Percentiles rank a stretch among this genome's conserved stretches.
phyloP scores from a whole-genome alignment of 768 basidiomycete genomes.

The Glaciozyma martinii region DNA sequence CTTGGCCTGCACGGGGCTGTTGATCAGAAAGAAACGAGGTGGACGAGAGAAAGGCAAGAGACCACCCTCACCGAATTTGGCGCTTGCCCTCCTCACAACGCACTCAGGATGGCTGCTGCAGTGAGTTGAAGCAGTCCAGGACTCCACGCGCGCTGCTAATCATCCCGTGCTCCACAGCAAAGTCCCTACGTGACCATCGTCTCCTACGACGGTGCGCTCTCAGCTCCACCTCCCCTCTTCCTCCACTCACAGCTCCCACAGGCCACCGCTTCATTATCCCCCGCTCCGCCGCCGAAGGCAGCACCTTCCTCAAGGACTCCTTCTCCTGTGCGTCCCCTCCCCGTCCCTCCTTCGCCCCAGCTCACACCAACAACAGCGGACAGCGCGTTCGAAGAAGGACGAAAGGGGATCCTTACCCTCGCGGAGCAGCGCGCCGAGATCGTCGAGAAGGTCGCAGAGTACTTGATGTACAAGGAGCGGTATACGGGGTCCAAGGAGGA shows the following conservation, averaged over 20 bases:
- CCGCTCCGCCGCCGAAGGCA: slow-evolving; percentile 19
- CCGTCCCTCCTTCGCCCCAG: neutral
- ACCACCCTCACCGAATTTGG: neutral
- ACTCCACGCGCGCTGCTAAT: neutral
- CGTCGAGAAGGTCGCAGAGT: slow-evolving; percentile 29
- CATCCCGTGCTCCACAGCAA: neutral
- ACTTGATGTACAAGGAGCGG: slow-evolving; percentile 30
- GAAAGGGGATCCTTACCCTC: slow-evolving; percentile 10
- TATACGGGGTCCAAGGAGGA: slow-evolving; percentile 20
- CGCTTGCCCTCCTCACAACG: too few species aligned
- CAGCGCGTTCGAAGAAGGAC: slow-evolving; percentile 18
- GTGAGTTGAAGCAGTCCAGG: too few species aligned
- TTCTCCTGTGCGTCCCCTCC: slow-evolving; percentile 3
- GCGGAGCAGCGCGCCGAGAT: slow-evolving; percentile 24
- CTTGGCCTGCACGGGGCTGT: too few species aligned
- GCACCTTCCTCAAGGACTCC: slow-evolving; percentile 16
- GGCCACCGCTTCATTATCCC: slow-evolving; percentile 31
- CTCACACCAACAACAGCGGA: neutral
- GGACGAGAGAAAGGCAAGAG: neutral
- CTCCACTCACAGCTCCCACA: neutral
- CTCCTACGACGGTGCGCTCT: slow-evolving; percentile 13
- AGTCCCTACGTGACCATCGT: slow-evolving; percentile 24
- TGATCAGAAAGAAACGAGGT: too few species aligned
- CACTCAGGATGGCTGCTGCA: too few species aligned
- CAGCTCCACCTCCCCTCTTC: neutral